Evolutionary conservation across 352 stramenopile species (phyloP).

Genomic region (Phytophthora sp.): DNA sequence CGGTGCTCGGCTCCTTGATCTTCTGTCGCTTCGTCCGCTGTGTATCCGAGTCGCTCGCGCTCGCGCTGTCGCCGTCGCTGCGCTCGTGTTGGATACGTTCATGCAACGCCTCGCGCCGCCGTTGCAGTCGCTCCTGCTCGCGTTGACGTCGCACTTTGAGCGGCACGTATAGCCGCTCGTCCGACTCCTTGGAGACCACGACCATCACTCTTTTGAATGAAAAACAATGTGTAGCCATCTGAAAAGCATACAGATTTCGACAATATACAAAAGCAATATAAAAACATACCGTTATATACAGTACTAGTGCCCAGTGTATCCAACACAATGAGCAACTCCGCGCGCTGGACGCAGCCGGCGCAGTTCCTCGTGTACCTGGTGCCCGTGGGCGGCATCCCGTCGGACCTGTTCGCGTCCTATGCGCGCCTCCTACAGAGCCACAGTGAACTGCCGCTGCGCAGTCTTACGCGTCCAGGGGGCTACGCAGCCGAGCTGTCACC

Average conservation of each 20-base stretch:
- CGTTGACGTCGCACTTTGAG: conserved; percentile 76
- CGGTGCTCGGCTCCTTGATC: conserved; percentile 4
- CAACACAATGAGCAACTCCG: conserved; percentile 12
- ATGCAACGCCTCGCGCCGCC: conserved; percentile 55
- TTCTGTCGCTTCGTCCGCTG: conserved; percentile 28
- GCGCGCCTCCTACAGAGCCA: conserved; percentile 63
- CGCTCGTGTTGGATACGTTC: conserved; percentile 59
- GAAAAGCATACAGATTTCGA: not conserved
- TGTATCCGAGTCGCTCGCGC: conserved; percentile 26
- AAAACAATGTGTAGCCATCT: no score
- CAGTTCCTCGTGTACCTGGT: conserved; percentile 88
- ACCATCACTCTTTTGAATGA: conserved; percentile 8
- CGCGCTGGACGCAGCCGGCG: conserved; percentile 65
- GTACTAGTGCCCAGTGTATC: no score
- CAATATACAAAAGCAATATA: not conserved
- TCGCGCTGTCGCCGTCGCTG: conserved; percentile 31
- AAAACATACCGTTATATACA: no score
- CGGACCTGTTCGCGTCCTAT: conserved; percentile 65
- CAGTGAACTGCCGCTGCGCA: conserved; percentile 62
- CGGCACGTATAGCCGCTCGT: conserved; percentile 77
- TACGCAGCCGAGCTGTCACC: conserved; percentile 85
- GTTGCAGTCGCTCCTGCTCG: conserved; percentile 69
- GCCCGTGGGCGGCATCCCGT: conserved; percentile 70
- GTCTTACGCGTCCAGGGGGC: conserved; percentile 73
- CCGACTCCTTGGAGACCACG: conserved; percentile 17